These are phyloP conservation scores for Phytophthora capsici DNA, from an alignment of 352 stramenopile species.

Conservation along the genomic window DNA sequence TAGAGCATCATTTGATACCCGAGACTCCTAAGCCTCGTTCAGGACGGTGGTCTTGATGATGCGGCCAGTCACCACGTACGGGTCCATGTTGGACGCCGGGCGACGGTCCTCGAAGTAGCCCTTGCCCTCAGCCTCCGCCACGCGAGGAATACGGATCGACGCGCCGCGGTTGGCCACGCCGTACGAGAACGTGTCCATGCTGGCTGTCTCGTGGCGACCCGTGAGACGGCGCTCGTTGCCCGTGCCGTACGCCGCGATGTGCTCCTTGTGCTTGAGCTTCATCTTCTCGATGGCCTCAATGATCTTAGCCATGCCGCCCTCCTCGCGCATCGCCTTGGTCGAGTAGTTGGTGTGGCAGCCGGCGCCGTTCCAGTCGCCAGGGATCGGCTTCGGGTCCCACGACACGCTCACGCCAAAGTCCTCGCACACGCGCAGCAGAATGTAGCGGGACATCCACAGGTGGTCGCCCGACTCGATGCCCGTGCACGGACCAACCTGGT, in stretches of 20 bases:
- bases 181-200: conserved; percentile 97
- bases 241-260: conserved; percentile 97
- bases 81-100: conserved; percentile 98
- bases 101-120: conserved; percentile 96
- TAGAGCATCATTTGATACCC: conserved; percentile 31
- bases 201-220: conserved; percentile 96
- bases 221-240: conserved; percentile 98
- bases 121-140: conserved; percentile 92
- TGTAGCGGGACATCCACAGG: conserved; percentile 97
- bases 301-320: conserved; percentile 93
- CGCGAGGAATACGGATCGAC: conserved; percentile 93
- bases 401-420: conserved; percentile 98
- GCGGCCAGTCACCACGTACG: conserved; percentile 97
- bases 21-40: conserved; percentile 69
- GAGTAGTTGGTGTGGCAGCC: conserved; percentile 97
- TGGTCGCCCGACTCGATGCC: conserved; percentile 97
- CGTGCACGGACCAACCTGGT: conserved; percentile 97
- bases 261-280: conserved; percentile 96
- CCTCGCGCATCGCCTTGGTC: conserved; percentile 96
- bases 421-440: conserved; percentile 97
- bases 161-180: conserved; percentile 97
- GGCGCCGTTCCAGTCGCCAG: conserved; percentile 98
- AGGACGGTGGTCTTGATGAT: conserved; percentile 97
- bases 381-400: conserved; percentile 97
- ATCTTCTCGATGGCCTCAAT: conserved; percentile 98